A percentile compares a stretch with the other conserved stretches of the same genome.
phyloP scores from a whole-genome alignment of 1,284 basidiomycete genomes.

The Cutaneotrichosporon mucoides region DNA sequence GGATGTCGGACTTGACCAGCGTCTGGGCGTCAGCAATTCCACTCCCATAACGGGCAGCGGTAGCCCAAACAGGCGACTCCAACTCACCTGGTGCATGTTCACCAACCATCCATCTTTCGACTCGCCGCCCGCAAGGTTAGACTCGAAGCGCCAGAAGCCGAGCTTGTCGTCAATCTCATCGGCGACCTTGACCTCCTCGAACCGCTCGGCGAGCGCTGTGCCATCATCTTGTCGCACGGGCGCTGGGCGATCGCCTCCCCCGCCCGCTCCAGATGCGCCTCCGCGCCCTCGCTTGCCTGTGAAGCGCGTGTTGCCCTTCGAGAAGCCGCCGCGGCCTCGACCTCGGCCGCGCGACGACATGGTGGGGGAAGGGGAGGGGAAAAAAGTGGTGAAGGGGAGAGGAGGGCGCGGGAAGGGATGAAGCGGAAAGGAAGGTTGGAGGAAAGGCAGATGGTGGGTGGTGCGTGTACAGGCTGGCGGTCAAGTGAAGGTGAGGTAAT shows the following conservation, averaged over 20 bases:
- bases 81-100: conserved; percentile 92
- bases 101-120: conserved; percentile 86
- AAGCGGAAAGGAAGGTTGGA: not conserved
- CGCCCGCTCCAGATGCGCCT: conserved; percentile 12
- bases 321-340: conserved; percentile 45
- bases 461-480: too few relatives aligned
- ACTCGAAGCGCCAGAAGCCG: conserved; percentile 74
- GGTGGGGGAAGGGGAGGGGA: not conserved
- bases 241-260: conserved; percentile 38
- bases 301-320: conserved; percentile 45
- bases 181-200: conserved; percentile 66
- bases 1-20: conserved; percentile 74
- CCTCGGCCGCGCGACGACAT: conserved; percentile 54
- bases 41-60: conserved; percentile 3
- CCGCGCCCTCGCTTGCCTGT: conserved; percentile 31
- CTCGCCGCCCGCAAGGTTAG: conserved; percentile 57
- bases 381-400: not conserved
- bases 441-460: not conserved
- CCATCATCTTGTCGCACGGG: conserved; percentile 79
- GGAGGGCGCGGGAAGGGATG: not conserved
- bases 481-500: too few relatives aligned
- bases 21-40: conserved; percentile 55
- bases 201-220: conserved; percentile 71
- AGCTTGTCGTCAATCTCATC: conserved; percentile 93
- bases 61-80: not conserved